Evolutionary conservation across 176 grass and related monocot species (phyloP).

Genomic region (Zoysia pacifica): DNA sequence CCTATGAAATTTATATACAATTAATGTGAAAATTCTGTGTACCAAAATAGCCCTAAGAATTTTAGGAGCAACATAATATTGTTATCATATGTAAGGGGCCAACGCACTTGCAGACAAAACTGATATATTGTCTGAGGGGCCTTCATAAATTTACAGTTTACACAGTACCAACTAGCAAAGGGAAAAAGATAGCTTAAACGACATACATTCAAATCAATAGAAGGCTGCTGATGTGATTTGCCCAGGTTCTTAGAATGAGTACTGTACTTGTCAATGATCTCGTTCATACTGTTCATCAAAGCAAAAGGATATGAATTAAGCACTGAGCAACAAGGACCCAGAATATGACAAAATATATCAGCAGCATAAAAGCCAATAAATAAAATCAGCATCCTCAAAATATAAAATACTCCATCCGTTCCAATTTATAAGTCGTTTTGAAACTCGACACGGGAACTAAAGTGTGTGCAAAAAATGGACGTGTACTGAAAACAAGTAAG

Average conservation of each 20-base stretch:
- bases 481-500: no score
- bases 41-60: not conserved
- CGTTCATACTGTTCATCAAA: constrained; percentile 69
- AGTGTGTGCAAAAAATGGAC: no score
- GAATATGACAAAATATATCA: not conserved
- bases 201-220: constrained; percentile 90
- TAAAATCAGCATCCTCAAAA: not conserved
- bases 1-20: no score
- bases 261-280: constrained; percentile 69
- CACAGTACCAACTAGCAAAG: not conserved
- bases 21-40: no score
- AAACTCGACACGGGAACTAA: no score
- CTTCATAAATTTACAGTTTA: not conserved
- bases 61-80: not conserved
- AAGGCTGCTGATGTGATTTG: constrained; percentile 50
- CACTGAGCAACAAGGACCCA: not conserved
- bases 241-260: constrained; percentile 70
- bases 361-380: not conserved
- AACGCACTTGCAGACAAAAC: not conserved
- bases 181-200: not conserved
- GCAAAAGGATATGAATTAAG: constrained; percentile 23
- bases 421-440: no score
- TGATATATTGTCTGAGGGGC: not conserved
- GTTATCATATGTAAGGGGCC: not conserved
- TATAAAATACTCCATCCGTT: not conserved